Percentiles rank a stretch among this genome's conserved stretches.
Evolutionary conservation across 2,329 filamentous ascomycete genomes (phyloP).

Genomic region (Cordyceps tenuipes): DNA sequence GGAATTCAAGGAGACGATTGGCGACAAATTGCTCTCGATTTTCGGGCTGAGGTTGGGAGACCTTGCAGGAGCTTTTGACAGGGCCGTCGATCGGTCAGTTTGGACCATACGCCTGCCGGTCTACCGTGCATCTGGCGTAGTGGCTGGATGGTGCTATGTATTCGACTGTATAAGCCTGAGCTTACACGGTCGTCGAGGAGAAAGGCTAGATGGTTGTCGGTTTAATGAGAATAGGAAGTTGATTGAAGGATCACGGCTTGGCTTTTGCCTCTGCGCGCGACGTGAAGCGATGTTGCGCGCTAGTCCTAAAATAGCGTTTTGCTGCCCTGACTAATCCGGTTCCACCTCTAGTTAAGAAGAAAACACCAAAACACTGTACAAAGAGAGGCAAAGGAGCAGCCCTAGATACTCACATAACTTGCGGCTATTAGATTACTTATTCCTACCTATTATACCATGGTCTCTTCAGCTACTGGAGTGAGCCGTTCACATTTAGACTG

Average conservation of each 20-base stretch:
- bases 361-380: no score
- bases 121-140: slow-evolving; percentile 10
- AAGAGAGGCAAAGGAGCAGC: no score
- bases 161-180: neutral
- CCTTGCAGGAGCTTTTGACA: neutral
- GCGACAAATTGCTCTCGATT: neutral
- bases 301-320: neutral
- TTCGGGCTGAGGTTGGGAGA: neutral
- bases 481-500: no score
- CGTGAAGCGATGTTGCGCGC: neutral
- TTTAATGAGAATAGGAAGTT: neutral
- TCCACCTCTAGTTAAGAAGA: neutral
- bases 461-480: no score
- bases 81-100: slow-evolving; percentile 2
- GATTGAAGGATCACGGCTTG: slow-evolving; percentile 1
- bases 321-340: neutral
- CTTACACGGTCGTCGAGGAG: neutral
- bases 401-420: no score
- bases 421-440: no score
- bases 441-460: no score
- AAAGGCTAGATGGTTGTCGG: neutral
- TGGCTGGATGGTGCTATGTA: neutral
- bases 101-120: slow-evolving; percentile 5
- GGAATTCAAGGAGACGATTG: neutral
- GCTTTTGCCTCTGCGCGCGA: slow-evolving; percentile 6